phyloP scores from a whole-genome alignment of 768 basidiomycete genomes.

The Suillus discolor region DNA sequence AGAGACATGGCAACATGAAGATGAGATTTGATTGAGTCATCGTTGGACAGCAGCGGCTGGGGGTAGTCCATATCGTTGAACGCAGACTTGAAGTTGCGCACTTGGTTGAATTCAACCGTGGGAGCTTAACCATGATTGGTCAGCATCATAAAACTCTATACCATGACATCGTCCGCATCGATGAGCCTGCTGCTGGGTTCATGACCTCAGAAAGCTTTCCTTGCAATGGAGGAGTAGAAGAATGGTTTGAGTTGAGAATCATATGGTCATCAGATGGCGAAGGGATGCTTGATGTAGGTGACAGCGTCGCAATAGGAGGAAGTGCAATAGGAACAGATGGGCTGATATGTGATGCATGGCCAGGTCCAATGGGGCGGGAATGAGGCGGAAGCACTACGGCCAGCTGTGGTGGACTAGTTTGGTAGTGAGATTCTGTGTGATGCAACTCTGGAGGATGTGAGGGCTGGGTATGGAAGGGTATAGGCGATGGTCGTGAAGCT shows the following conservation, averaged over 20 bases:
- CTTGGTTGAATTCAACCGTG: too few species aligned
- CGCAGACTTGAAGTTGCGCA: too few species aligned
- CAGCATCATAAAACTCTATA: too few species aligned
- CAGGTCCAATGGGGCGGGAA: constrained; percentile 67
- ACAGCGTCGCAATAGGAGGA: constrained; percentile 71
- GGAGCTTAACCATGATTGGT: too few species aligned
- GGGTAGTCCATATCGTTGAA: too few species aligned
- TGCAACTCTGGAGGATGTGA: constrained; percentile 72
- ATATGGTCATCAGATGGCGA: constrained; percentile 49
- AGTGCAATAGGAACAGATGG: constrained; percentile 51
- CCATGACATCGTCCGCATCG: too few species aligned
- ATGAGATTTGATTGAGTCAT: too few species aligned
- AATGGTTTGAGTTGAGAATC: constrained; percentile 40
- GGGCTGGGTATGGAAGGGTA: constrained; percentile 73
- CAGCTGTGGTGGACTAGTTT: constrained; percentile 54
- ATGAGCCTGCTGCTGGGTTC: constrained; percentile 51
- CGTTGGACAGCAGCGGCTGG: too few species aligned
- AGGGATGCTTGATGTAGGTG: constrained; percentile 59
- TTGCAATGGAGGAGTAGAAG: constrained; percentile 52
- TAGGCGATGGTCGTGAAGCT: constrained; percentile 78
- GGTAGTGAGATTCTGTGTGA: constrained; percentile 38
- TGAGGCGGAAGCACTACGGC: constrained; percentile 71
- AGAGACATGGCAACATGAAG: too few species aligned
- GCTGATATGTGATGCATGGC: constrained; percentile 43
- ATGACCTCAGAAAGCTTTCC: constrained; percentile 56